Evolutionary conservation across 2,329 filamentous ascomycete species (phyloP).

Genomic region (Talaromyces atroroseus): DNA sequence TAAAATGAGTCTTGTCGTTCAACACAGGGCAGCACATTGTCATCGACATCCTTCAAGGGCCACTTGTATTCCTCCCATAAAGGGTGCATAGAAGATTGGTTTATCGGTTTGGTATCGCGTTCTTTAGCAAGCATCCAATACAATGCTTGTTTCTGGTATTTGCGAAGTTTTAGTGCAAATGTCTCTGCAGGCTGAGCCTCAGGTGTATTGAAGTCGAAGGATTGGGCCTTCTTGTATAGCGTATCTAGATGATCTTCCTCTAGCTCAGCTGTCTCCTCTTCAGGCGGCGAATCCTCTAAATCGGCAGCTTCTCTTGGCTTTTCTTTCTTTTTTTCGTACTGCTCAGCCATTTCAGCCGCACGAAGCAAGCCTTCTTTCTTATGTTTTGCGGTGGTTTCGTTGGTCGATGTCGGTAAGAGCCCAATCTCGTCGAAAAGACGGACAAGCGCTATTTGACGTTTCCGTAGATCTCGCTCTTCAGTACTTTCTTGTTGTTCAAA

Average conservation of each 20-base stretch:
- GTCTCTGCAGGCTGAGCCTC: conserved; percentile 75
- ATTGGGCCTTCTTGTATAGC: conserved; percentile 91
- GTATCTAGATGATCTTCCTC: conserved; percentile 94
- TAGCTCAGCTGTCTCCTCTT: conserved; percentile 83
- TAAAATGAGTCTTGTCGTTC: conserved; percentile 72
- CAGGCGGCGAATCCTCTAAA: conserved; percentile 47
- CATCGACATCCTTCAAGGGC: conserved; percentile 83
- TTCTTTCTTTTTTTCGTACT: conserved; percentile 56
- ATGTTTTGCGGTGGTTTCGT: conserved; percentile 67
- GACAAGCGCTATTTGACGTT: conserved; percentile 82
- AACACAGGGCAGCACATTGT: conserved; percentile 63
- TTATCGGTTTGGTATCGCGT: conserved; percentile 65
- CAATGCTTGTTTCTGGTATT: conserved; percentile 91
- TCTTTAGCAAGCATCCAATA: conserved; percentile 97
- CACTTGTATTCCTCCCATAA: conserved; percentile 94
- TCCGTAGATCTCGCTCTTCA: conserved; percentile 75
- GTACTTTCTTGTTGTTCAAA: conserved; percentile 81
- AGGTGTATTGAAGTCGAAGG: conserved; percentile 90
- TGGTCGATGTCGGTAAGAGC: conserved; percentile 68
- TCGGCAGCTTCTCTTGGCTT: conserved; percentile 34
- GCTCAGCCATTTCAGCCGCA: conserved; percentile 83
- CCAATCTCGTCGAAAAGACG: conserved; percentile 86
- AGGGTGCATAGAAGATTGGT: conserved; percentile 84
- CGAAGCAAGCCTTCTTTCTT: conserved; percentile 78
- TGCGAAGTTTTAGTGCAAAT: conserved; percentile 77